phyloP scores from a whole-genome alignment of 371 early-diverging fungal species.

The Lichtheimia ornata region DNA sequence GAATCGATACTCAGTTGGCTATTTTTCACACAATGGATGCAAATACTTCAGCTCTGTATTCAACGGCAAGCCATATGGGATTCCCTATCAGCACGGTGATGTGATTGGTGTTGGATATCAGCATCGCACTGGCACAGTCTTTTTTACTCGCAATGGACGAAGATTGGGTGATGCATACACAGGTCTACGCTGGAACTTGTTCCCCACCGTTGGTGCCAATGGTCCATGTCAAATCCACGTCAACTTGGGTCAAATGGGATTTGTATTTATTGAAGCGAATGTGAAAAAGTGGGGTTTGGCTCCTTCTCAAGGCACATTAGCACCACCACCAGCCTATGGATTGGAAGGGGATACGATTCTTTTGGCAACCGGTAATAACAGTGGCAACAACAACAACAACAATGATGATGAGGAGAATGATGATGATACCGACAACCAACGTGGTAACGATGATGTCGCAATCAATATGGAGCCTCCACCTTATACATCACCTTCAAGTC shows the following conservation, averaged over 20 bases:
- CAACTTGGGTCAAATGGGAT: constrained; percentile 61
- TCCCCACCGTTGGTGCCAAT: constrained; percentile 64
- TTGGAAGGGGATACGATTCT: constrained; percentile 52
- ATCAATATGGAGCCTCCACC: no score
- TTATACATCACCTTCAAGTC: no score
- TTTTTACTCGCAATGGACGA: constrained; percentile 80
- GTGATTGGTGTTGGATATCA: constrained; percentile 78
- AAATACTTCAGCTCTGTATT: constrained; percentile 68
- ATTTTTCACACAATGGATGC: constrained; percentile 62
- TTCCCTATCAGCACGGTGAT: constrained; percentile 67
- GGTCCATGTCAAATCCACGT: constrained; percentile 66
- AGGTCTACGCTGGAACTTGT: constrained; percentile 54
- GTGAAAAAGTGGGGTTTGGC: constrained; percentile 83
- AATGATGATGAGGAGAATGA: neutral
- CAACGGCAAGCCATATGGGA: constrained; percentile 58
- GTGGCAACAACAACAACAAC: neutral
- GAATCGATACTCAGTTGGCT: constrained; percentile 76
- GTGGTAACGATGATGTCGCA: neutral
- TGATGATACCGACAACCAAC: neutral
- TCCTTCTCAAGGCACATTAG: constrained; percentile 64
- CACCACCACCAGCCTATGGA: constrained; percentile 73
- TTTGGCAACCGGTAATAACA: constrained; percentile 28
- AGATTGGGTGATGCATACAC: constrained; percentile 56
- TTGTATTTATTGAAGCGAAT: constrained; percentile 80
- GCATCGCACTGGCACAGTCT: constrained; percentile 71